These are phyloP conservation scores for Botryotinia narcissicola DNA, from an alignment of 2,329 filamentous ascomycete species.

Conservation along the genomic window DNA sequence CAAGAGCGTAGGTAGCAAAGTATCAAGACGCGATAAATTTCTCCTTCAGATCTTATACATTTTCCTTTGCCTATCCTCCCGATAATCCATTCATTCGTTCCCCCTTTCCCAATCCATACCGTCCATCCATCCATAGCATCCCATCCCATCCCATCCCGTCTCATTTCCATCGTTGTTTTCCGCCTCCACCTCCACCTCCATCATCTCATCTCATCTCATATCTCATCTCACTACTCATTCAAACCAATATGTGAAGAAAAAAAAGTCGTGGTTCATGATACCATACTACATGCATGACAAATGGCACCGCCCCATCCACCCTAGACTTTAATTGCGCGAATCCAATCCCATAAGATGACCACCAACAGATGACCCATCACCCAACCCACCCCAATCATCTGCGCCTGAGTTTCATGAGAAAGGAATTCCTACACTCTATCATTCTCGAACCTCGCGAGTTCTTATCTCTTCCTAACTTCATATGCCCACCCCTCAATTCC, in stretches of 20 bases:
- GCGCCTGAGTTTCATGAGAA: neutral
- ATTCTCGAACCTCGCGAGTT: neutral
- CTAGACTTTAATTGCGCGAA: neutral
- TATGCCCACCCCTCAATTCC: slow-evolving; percentile 92
- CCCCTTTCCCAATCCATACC: neutral
- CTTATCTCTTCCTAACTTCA: slow-evolving; percentile 69
- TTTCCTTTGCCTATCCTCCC: neutral
- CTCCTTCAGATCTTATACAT: neutral
- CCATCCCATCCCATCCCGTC: neutral
- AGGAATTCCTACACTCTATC: neutral
- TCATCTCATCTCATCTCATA: neutral
- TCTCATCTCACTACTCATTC: slow-evolving; percentile 4
- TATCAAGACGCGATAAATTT: neutral
- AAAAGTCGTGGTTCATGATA: slow-evolving; percentile 4
- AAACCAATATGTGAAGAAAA: slow-evolving; percentile 1
- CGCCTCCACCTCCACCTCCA: neutral
- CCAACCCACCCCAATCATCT: neutral
- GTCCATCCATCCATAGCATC: neutral
- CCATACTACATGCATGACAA: slow-evolving; percentile 1
- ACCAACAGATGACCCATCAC: neutral
- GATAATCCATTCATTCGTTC: neutral
- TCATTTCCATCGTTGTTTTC: neutral
- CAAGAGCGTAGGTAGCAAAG: neutral
- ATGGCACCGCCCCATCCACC: neutral
- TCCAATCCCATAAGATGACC: neutral